Evolutionary conservation across 257 asterid genomes (phyloP).

Genomic region (Gentiana macrophylla): DNA sequence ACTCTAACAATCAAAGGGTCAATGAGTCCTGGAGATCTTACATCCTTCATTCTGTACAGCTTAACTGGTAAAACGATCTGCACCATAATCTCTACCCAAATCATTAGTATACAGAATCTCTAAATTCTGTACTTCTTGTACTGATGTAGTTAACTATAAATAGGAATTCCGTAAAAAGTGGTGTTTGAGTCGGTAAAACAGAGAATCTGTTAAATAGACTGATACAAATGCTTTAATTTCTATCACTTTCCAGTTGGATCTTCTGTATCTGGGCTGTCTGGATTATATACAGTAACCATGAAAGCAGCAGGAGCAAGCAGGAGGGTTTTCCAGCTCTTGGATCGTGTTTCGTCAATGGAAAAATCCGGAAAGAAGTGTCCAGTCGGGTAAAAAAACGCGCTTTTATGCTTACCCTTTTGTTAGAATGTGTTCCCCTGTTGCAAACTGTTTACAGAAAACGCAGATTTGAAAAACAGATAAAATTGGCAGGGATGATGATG

Average conservation of each 20-base stretch:
- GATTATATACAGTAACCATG: conserved; percentile 61
- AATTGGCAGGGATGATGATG: conserved; percentile 50
- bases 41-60: conserved; percentile 78
- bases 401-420: no score
- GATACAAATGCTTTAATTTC: background rate
- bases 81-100: no score
- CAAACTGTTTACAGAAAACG: no score
- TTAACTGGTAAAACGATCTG: conserved; percentile 42
- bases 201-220: no score
- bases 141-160: no score
- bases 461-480: no score
- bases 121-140: no score
- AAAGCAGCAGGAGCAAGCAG: conserved; percentile 92
- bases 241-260: conserved; percentile 52
- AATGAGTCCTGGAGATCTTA: conserved; percentile 65
- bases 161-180: no score
- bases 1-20: conserved; percentile 67
- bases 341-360: conserved; percentile 61
- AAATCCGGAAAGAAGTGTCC: conserved; percentile 57
- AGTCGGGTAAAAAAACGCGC: conserved; percentile 35
- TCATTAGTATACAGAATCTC: no score
- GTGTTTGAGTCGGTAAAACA: no score
- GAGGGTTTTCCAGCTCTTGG: conserved; percentile 72
- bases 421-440: no score
- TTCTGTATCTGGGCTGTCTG: conserved; percentile 56